Percentiles rank a stretch among this genome's conserved stretches.
Evolutionary conservation across 345 rosid species (phyloP).

Genomic region (Hibiscus syriacus): DNA sequence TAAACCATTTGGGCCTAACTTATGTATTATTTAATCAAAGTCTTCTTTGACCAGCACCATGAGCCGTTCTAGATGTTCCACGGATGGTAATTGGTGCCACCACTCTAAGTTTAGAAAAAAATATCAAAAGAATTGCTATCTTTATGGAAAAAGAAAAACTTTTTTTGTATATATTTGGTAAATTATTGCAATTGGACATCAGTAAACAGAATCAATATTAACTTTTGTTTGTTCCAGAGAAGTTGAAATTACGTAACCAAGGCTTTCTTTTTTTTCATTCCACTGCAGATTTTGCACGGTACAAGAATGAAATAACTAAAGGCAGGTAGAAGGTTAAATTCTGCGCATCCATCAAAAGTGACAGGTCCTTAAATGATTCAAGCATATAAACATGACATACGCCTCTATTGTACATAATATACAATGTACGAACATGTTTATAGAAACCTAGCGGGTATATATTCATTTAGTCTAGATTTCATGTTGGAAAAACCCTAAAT

Average conservation of each 20-base stretch:
- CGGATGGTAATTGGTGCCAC: not conserved
- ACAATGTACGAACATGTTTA: conserved; percentile 14
- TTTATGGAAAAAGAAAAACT: too few species aligned
- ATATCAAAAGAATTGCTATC: too few species aligned
- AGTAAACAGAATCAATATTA: too few species aligned
- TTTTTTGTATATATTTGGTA: too few species aligned
- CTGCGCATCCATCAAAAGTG: too few species aligned
- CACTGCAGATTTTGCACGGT: too few species aligned
- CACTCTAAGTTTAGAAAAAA: not conserved
- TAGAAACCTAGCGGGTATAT: conserved; percentile 59
- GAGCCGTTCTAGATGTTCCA: not conserved
- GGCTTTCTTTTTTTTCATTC: too few species aligned
- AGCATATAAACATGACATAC: conserved; percentile 12
- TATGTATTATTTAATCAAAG: not conserved
- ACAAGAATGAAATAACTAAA: too few species aligned
- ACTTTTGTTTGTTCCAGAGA: too few species aligned
- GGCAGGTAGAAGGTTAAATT: too few species aligned
- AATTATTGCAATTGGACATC: not conserved
- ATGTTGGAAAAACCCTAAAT: too few species aligned
- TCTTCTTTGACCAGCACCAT: conserved; percentile 1
- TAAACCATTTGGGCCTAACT: not conserved
- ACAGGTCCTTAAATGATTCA: not conserved
- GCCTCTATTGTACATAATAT: not conserved
- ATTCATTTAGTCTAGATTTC: conserved; percentile 38
- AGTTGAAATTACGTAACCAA: too few species aligned